Conservation (phyloP, 2,329 filamentous ascomycete species). For the Nigrospora sphaerica region DNA sequence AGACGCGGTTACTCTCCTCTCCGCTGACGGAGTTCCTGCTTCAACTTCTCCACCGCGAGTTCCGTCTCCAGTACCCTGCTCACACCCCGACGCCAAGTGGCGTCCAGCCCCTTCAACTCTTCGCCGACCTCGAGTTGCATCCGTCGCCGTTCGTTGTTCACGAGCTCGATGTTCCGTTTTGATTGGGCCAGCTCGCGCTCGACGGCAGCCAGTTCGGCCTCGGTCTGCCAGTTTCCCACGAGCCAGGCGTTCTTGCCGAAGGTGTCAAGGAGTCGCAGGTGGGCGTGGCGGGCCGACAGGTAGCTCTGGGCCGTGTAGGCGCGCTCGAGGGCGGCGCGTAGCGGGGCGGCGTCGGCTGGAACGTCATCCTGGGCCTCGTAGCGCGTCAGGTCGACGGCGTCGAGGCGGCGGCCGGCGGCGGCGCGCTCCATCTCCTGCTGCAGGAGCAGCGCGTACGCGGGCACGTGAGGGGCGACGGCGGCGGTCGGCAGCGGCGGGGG, state of each 20-base stretch:
- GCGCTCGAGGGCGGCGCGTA: conserved; percentile 56
- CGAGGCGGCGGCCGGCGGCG: conserved; percentile 48
- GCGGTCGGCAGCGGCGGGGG: conserved; percentile 47
- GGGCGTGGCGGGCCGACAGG: conserved; percentile 40
- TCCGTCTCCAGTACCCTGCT: conserved; percentile 80
- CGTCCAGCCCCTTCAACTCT: conserved; percentile 68
- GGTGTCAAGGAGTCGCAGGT: conserved; percentile 67
- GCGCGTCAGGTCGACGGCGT: conserved; percentile 66
- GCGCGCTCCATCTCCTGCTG: conserved; percentile 63
- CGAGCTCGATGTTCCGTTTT: conserved; percentile 62
- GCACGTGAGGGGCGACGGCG: conserved; percentile 36
- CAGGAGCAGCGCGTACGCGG: conserved; percentile 60
- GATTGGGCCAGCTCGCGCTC: conserved; percentile 68
- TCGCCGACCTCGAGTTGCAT: conserved; percentile 64
- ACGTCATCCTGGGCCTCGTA: conserved; percentile 70
- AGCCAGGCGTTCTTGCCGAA: conserved; percentile 91
- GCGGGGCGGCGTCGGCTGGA: conserved; percentile 27
- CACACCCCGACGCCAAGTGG: conserved; percentile 72
- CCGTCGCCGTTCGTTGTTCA: conserved; percentile 63
- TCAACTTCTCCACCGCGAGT: conserved; percentile 69
- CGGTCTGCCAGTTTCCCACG: conserved; percentile 72
- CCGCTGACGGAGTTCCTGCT: conserved; percentile 58
- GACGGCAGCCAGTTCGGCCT: conserved; percentile 60
- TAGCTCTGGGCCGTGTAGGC: conserved; percentile 45
- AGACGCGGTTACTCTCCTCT: conserved; percentile 30